Conservation (phyloP, 192 early-diverging fungal species). For the Coemansia brasiliensis region DNA sequence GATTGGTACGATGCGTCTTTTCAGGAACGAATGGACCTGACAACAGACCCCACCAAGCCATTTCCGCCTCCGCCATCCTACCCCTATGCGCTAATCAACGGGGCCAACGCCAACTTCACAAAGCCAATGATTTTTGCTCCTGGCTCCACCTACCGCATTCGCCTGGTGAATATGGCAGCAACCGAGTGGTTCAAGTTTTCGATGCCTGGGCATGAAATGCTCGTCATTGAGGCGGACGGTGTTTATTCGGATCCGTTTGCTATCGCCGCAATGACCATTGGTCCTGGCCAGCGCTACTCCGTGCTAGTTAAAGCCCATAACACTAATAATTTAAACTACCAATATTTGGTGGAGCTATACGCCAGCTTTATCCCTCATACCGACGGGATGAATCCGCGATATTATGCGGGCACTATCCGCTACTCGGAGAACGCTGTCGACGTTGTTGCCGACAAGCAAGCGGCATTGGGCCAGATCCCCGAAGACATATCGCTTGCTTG, state of each 20-base stretch:
- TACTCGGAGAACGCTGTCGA: conserved; percentile 59
- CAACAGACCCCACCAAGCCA: conserved; percentile 61
- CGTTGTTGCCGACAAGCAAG: too few relatives aligned
- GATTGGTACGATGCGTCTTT: conserved; percentile 54
- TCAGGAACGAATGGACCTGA: conserved; percentile 42
- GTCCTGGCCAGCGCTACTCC: conserved; percentile 75
- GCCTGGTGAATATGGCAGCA: conserved; percentile 72
- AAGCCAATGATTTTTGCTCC: conserved; percentile 62
- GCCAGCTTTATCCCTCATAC: conserved; percentile 50
- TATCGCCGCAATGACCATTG: conserved; percentile 59
- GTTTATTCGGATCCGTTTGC: conserved; percentile 58
- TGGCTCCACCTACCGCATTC: conserved; percentile 76
- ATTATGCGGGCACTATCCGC: conserved; percentile 56
- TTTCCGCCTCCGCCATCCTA: background rate
- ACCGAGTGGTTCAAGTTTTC: conserved; percentile 67
- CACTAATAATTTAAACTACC: conserved; percentile 61
- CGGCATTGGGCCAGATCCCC: background rate
- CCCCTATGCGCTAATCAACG: conserved; percentile 21
- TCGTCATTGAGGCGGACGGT: conserved; percentile 80
- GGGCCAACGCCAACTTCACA: conserved; percentile 50
- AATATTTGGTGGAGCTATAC: conserved; percentile 62
- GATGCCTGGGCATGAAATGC: conserved; percentile 73
- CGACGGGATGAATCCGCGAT: conserved; percentile 47
- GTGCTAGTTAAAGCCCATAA: conserved; percentile 72
- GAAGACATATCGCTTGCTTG: conserved; percentile 5